These are phyloP conservation scores for Nymphaea colorata DNA, from an alignment of 164 flowering plant genomes.

Conservation along the genomic window DNA sequence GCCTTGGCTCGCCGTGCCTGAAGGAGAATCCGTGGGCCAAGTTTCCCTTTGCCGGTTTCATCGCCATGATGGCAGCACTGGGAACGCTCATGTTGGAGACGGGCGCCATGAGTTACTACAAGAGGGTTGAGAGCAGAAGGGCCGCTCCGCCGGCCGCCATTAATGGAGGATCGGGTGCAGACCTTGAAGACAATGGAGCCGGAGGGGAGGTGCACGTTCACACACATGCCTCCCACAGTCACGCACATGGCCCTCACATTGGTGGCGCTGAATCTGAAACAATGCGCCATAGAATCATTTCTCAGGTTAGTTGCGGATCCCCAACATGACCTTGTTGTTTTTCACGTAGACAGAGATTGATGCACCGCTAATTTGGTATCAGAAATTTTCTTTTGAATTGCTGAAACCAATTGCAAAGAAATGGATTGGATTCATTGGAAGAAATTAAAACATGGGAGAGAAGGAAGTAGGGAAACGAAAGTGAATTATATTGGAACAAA, in stretches of 20 bases:
- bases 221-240: not conserved
- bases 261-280: not conserved
- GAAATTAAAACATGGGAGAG: no score
- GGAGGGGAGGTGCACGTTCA: not conserved
- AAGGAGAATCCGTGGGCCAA: not conserved
- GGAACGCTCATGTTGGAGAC: slow-evolving; percentile 1
- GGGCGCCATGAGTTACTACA: not conserved
- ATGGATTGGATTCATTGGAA: no score
- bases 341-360: no score
- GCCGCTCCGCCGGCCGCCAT: not conserved
- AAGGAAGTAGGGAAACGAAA: no score
- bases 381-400: no score
- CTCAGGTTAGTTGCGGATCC: not conserved
- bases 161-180: not conserved
- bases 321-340: no score
- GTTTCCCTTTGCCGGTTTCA: slow-evolving; percentile 1
- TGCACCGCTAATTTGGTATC: no score
- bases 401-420: no score
- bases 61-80: not conserved
- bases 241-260: not conserved
- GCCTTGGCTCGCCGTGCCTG: not conserved
- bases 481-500: no score
- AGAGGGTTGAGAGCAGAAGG: not conserved
- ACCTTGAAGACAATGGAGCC: not conserved
- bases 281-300: not conserved